Evolutionary conservation across 73 alveolate genomes (phyloP).

Genomic region (Stentor roeselii): DNA sequence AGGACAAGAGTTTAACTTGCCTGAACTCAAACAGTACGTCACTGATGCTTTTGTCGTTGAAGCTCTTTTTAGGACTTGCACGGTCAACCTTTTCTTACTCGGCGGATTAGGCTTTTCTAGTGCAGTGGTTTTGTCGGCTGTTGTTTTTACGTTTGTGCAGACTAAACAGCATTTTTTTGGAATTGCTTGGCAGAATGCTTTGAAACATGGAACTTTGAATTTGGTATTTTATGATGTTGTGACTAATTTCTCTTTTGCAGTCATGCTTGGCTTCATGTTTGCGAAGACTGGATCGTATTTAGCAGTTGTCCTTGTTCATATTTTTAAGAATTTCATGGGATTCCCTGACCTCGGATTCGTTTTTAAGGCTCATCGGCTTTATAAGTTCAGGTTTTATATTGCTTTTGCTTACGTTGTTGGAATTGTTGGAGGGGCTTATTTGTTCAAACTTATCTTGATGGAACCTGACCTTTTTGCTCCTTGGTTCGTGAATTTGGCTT

Average conservation of each 20-base stretch:
- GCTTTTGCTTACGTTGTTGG: conserved; percentile 20
- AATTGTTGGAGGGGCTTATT: background rate
- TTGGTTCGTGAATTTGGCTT: background rate
- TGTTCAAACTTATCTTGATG: background rate
- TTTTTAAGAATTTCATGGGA: conserved; percentile 26
- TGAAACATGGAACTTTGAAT: background rate
- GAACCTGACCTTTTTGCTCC: background rate
- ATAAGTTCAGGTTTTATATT: background rate
- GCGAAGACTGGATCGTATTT: conserved; percentile 3
- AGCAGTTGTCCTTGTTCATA: conserved; percentile 24
- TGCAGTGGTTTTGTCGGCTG: background rate
- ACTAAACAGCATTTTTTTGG: background rate
- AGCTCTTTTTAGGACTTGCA: background rate
- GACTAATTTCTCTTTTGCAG: background rate
- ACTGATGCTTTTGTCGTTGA: background rate
- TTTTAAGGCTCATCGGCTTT: background rate
- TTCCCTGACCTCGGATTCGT: conserved; percentile 25
- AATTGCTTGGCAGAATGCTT: background rate
- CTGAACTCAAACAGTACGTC: background rate
- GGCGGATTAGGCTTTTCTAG: background rate
- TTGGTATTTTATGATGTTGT: background rate
- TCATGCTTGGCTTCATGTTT: background rate
- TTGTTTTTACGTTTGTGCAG: conserved; percentile 5
- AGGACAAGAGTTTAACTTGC: background rate
- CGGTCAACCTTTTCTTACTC: background rate